Conservation (phyloP, 768 basidiomycete species). For the Gelatoporia subvermispora region DNA sequence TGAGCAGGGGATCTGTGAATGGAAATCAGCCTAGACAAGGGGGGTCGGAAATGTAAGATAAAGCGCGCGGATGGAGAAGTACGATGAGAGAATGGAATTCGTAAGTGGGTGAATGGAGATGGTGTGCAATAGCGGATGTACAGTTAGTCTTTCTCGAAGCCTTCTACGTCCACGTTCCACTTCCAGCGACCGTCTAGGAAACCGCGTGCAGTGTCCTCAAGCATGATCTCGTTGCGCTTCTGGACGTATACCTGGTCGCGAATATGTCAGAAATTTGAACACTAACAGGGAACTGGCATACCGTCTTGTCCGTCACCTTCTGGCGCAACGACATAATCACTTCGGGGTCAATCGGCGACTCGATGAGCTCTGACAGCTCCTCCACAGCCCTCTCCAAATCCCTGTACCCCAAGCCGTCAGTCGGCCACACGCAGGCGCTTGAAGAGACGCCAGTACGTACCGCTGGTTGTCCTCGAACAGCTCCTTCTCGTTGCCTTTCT, state of each 20-base stretch:
- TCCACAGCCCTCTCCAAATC: conserved; percentile 95
- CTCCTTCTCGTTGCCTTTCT: conserved; percentile 86
- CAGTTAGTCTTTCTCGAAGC: conserved; percentile 42
- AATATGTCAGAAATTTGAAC: neutral
- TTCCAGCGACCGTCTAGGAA: conserved; percentile 82
- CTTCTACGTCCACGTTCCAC: conserved; percentile 72
- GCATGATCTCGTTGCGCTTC: conserved; percentile 91
- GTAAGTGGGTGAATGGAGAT: neutral
- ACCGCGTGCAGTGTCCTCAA: conserved; percentile 91
- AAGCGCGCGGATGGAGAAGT: too few species aligned
- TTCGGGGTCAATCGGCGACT: conserved; percentile 86
- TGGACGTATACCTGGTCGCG: conserved; percentile 77
- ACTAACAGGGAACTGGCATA: conserved; percentile 28
- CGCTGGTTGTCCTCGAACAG: conserved; percentile 97
- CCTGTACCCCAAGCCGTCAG: conserved; percentile 34
- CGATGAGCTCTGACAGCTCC: conserved; percentile 87
- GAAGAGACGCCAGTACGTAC: conserved; percentile 31
- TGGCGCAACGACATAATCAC: conserved; percentile 77
- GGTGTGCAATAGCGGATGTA: neutral
- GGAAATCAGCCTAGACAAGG: too few species aligned
- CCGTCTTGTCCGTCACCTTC: conserved; percentile 95
- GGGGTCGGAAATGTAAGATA: too few species aligned
- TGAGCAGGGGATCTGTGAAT: too few species aligned
- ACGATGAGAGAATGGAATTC: too few species aligned
- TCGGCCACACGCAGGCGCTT: neutral